Conservation (phyloP, 768 basidiomycete species). For the Amanita phalloides region DNA sequence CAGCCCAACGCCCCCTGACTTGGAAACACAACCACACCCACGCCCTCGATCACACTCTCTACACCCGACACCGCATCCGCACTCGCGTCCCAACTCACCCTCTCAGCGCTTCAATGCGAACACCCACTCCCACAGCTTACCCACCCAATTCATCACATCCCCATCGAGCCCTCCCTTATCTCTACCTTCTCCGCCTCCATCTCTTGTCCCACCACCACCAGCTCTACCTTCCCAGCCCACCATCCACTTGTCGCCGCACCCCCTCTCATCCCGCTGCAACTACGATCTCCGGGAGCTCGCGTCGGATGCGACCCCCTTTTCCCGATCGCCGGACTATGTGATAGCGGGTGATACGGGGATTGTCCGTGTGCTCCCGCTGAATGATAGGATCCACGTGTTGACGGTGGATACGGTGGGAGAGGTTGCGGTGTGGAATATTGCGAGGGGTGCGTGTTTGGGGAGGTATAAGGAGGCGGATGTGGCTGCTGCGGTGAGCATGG, state of each 20-base stretch:
- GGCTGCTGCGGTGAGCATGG: conserved; percentile 38
- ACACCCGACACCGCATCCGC: conserved; percentile 15
- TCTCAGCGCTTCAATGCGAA: neutral
- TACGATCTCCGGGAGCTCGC: conserved; percentile 75
- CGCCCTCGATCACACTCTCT: conserved; percentile 1
- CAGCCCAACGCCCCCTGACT: neutral
- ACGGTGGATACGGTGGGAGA: conserved; percentile 85
- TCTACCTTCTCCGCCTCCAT: conserved; percentile 11
- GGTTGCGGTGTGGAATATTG: conserved; percentile 89
- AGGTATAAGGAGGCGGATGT: conserved; percentile 58
- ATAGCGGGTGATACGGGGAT: conserved; percentile 75
- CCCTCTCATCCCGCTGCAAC: conserved; percentile 25
- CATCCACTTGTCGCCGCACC: neutral
- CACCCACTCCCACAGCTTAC: conserved; percentile 7
- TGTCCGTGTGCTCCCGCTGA: conserved; percentile 72
- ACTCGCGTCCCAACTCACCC: conserved; percentile 7
- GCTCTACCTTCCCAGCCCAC: conserved; percentile 10
- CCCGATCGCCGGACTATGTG: conserved; percentile 49
- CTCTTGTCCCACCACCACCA: conserved; percentile 7
- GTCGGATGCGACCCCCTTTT: conserved; percentile 56
- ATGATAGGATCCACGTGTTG: conserved; percentile 83
- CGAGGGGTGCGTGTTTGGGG: conserved; percentile 68
- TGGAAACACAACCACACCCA: neutral
- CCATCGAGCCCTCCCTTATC: too few relatives aligned
- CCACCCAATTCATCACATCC: too few relatives aligned